Conservation (phyloP, 768 basidiomycete genomes). For the Tulasnella sp. region DNA sequence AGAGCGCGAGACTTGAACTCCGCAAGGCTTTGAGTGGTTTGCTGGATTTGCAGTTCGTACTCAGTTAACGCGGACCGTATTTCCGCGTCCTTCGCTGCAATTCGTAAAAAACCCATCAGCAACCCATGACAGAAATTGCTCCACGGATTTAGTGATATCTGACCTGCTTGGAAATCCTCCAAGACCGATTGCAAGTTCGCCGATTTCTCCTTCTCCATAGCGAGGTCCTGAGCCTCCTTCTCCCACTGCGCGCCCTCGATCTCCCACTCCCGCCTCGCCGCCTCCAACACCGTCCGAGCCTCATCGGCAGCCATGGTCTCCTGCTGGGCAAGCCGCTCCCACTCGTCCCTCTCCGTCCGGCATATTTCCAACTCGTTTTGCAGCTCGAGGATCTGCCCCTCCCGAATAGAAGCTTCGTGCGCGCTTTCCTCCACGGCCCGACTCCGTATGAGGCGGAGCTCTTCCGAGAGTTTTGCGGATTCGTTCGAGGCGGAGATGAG, state of each 20-base stretch:
- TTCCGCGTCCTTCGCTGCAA: slow-evolving; percentile 82
- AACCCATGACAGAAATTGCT: slow-evolving; percentile 17
- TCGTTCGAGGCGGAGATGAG: slow-evolving; percentile 73
- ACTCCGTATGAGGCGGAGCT: slow-evolving; percentile 64
- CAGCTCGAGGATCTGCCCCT: slow-evolving; percentile 70
- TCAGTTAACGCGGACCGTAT: slow-evolving; percentile 79
- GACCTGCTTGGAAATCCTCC: slow-evolving; percentile 92
- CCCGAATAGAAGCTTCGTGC: slow-evolving; percentile 65
- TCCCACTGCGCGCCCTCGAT: slow-evolving; percentile 57
- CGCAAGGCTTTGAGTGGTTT: slow-evolving; percentile 71
- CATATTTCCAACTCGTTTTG: slow-evolving; percentile 84
- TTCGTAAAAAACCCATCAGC: slow-evolving; percentile 15
- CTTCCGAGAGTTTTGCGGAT: slow-evolving; percentile 59
- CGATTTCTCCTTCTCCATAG: slow-evolving; percentile 66
- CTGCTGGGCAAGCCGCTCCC: slow-evolving; percentile 55
- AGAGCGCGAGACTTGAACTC: slow-evolving; percentile 86
- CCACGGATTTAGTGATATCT: slow-evolving; percentile 32
- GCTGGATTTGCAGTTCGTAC: slow-evolving; percentile 67
- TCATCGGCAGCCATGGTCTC: slow-evolving; percentile 74
- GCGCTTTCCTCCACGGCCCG: slow-evolving; percentile 62
- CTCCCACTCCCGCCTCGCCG: slow-evolving; percentile 60
- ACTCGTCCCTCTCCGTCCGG: slow-evolving; percentile 74
- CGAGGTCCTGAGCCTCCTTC: slow-evolving; percentile 54
- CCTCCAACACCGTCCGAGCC: slow-evolving; percentile 52
- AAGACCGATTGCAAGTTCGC: slow-evolving; percentile 86